Percentiles rank a stretch among this genome's conserved stretches.
phyloP scores from a whole-genome alignment of 106 monocot genomes.

The Vanilla planifolia region DNA sequence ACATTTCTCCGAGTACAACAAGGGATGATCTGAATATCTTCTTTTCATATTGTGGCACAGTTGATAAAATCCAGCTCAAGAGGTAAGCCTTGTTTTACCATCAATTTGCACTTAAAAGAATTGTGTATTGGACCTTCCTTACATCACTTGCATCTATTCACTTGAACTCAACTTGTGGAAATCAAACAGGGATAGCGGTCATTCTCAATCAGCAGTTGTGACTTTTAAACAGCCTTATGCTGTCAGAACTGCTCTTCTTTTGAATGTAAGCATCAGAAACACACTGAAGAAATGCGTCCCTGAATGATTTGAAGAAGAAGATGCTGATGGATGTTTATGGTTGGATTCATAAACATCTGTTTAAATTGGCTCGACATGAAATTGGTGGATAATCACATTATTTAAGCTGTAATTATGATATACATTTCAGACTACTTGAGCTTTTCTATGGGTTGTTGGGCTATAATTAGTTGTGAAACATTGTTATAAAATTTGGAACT shows the following conservation, averaged over 20 bases:
- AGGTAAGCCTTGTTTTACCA: conserved; percentile 18
- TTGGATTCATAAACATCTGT: neutral
- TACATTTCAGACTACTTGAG: no score
- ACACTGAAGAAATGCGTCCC: neutral
- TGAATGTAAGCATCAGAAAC: conserved; percentile 32
- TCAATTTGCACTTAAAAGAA: neutral
- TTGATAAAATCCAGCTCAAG: conserved; percentile 38
- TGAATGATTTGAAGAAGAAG: neutral
- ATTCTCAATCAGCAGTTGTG: conserved; percentile 34
- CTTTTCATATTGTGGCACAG: conserved; percentile 63
- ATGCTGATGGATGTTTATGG: neutral
- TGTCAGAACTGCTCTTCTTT: conserved; percentile 50
- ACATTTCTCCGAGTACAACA: conserved; percentile 38
- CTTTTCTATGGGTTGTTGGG: no score
- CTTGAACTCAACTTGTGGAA: neutral
- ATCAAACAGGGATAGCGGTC: conserved; percentile 16
- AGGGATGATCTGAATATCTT: conserved; percentile 33
- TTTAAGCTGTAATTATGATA: no score
- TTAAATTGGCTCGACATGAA: neutral
- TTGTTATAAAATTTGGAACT: no score
- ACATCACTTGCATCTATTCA: neutral
- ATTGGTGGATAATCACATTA: no score
- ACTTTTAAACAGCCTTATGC: conserved; percentile 63
- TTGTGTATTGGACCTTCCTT: neutral
- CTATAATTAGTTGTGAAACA: no score